A percentile compares a stretch with the other conserved stretches of the same genome.
These are phyloP conservation scores for Flaveria floridana DNA, from an alignment of 140 eudicot genomes.

Conservation along the genomic window DNA sequence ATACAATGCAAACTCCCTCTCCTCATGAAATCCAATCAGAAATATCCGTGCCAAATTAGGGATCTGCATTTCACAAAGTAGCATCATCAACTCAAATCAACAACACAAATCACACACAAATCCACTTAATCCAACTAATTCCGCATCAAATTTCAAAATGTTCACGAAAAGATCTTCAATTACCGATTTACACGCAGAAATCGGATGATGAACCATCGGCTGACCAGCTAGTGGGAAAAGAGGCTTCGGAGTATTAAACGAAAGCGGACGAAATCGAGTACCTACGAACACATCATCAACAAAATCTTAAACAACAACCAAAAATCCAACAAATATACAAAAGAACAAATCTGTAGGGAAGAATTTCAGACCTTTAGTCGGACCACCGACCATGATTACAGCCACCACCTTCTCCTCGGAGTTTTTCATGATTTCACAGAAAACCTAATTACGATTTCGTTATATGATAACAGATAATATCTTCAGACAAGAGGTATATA, in stretches of 20 bases:
- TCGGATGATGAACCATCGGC: slow-evolving; percentile 92
- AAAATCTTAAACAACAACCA: background rate
- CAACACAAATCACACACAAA: slow-evolving; percentile 3
- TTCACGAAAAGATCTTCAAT: background rate
- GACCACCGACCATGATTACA: slow-evolving; percentile 91
- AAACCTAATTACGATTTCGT: slow-evolving; percentile 12
- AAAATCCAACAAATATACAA: background rate
- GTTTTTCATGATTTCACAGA: slow-evolving; percentile 37
- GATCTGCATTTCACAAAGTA: slow-evolving; percentile 47
- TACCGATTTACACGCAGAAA: slow-evolving; percentile 94
- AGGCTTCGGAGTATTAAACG: slow-evolving; percentile 82
- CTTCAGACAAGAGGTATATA: background rate
- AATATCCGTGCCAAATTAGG: slow-evolving; percentile 77
- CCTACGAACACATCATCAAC: slow-evolving; percentile 38
- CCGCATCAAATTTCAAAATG: background rate
- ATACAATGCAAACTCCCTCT: slow-evolving; percentile 74
- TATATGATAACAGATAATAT: background rate
- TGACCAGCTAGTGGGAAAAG: slow-evolving; percentile 91
- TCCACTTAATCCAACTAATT: background rate
- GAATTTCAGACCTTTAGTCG: slow-evolving; percentile 59
- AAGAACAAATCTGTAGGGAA: background rate
- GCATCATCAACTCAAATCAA: slow-evolving; percentile 23
- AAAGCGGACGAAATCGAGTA: slow-evolving; percentile 87
- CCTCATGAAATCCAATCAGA: slow-evolving; percentile 82
- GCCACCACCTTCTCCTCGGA: slow-evolving; percentile 80